Conservation (phyloP, 805 yeast species). For the Zygosaccharomyces pseudorouxii region DNA sequence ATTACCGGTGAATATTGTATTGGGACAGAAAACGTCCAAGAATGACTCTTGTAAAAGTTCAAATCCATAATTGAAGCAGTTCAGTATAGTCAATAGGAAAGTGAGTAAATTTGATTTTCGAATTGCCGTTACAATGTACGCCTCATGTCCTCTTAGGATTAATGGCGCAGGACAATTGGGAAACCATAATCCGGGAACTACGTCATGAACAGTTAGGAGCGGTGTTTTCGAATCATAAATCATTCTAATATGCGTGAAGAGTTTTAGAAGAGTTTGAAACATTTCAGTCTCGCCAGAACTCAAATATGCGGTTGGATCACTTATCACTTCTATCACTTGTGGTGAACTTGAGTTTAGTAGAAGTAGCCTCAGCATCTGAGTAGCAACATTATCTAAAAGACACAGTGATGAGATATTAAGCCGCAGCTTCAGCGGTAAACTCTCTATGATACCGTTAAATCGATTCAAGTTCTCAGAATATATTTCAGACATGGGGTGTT, state of each 20-base stretch:
- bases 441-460: conserved; percentile 22
- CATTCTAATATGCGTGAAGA: conserved; percentile 72
- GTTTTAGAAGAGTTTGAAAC: conserved; percentile 61
- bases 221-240: conserved; percentile 67
- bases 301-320: conserved; percentile 51
- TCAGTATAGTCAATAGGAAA: conserved; percentile 80
- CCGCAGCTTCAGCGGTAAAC: conserved; percentile 49
- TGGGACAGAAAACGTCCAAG: conserved; percentile 81
- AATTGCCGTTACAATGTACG: conserved; percentile 42
- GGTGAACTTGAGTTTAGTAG: conserved; percentile 53
- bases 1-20: conserved; percentile 31
- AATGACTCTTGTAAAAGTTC: conserved; percentile 80
- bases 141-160: conserved; percentile 56
- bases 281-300: conserved; percentile 51
- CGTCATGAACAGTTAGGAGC: conserved; percentile 61
- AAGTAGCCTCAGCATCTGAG: conserved; percentile 70
- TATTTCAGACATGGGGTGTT: conserved; percentile 11
- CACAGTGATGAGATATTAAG: conserved; percentile 65
- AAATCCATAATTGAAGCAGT: conserved; percentile 82
- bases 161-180: conserved; percentile 55
- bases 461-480: conserved; percentile 23
- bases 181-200: conserved; percentile 69
- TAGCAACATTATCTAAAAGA: conserved; percentile 72
- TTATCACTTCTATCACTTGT: conserved; percentile 60
- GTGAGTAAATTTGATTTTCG: conserved; percentile 86